These are phyloP conservation scores for Rosa multiflora DNA, from an alignment of 306 rosid species.

Conservation along the genomic window DNA sequence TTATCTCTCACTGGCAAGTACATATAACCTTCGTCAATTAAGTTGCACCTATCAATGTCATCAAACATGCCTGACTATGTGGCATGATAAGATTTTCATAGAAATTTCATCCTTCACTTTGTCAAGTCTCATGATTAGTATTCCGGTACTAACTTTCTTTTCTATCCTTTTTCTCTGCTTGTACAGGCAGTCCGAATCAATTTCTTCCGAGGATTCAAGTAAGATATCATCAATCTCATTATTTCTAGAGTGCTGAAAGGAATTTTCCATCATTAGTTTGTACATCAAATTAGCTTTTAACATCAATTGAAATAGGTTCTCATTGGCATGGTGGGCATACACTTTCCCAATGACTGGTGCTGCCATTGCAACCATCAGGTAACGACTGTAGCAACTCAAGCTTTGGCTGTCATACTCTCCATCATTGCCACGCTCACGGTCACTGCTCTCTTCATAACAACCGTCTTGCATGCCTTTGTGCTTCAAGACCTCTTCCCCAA, in stretches of 20 bases:
- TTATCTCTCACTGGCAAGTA: constrained; percentile 75
- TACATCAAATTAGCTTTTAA: constrained; percentile 7
- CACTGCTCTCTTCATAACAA: constrained; percentile 47
- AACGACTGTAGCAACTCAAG: constrained; percentile 47
- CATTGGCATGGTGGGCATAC: constrained; percentile 98
- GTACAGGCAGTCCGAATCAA: constrained; percentile 79
- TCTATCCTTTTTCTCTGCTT: constrained; percentile 17
- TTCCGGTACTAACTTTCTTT: background rate
- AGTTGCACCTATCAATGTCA: background rate
- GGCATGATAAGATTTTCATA: background rate
- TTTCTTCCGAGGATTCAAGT: constrained; percentile 84
- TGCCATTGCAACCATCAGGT: constrained; percentile 83
- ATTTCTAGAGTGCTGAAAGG: background rate
- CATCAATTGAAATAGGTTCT: constrained; percentile 53
- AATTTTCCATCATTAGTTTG: background rate
- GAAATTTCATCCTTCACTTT: background rate
- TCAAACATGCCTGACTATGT: background rate
- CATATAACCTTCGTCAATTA: background rate
- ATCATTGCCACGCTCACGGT: constrained; percentile 53
- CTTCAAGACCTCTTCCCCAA: constrained; percentile 78
- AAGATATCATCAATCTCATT: constrained; percentile 20
- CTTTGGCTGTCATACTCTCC: constrained; percentile 49
- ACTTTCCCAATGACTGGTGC: constrained; percentile 99
- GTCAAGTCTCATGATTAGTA: background rate
- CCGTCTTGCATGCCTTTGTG: constrained; percentile 74